Base-by-base conservation (phyloP, 768 basidiomycete genomes). In the Termitomyces titanicus region DNA sequence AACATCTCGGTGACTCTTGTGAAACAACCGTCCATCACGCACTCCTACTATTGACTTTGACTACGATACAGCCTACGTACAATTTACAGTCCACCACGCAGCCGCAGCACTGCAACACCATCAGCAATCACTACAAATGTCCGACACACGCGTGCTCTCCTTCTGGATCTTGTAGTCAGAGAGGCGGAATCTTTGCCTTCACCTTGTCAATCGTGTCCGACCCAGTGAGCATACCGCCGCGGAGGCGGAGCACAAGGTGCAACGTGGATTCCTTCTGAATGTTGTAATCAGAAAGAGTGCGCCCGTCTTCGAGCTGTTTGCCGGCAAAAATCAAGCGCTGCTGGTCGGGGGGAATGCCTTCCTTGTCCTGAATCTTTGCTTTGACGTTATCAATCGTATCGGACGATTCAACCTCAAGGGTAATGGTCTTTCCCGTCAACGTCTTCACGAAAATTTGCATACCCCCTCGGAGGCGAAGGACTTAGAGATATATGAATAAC, bases 51-150 rank as follows among this genome's bases (percentile, higher is more conserved):
- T n/a, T n/a, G n/a, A n/a, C n/a, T n/a, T n/a, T n/a, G n/a, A n/a
- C n/a, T n/a, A 47, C 13, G 35, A 24, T 43, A 56, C 54, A 56
- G 37, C 31, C 42, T 27, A 47, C 47, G 43, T 55, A 45, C 31
- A 43, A 12, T 60, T 60, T 42, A 71, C 44, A 68, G 60, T 39
- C 75, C 76, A 57, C 76, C 74, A 61, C 76, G 73, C 27, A 76
- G 71, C 61, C 75, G 74, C 35, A 76, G 67, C 12, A 76, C 74
- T 74, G 45, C 20, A 63, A 49, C 39, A 35, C 51, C 9, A 54
- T 65, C 37, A 68, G 58, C 43, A 49, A 29, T 47, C 17, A 45
- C 35, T 17, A 52, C n/a, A n/a, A n/a, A n/a, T n/a, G n/a, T n/a
- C 49, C 58, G 37, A 52, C 39, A 35, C 46, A 52, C n/a, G 44